Base-by-base conservation (phyloP, 768 basidiomycete genomes). In the Rhizopogon vinicolor region DNA sequence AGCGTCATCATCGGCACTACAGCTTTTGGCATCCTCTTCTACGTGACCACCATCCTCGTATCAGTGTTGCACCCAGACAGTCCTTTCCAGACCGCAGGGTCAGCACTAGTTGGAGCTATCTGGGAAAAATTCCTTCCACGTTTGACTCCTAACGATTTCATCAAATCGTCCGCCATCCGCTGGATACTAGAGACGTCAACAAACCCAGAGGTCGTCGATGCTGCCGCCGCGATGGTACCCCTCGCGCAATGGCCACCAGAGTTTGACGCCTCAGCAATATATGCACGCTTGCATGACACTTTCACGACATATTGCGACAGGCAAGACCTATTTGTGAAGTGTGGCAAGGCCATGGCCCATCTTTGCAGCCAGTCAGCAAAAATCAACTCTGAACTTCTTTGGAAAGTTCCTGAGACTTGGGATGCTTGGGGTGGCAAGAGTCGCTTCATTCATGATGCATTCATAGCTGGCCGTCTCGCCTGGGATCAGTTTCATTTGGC, bases 111-210 rank as follows among this genome's bases (percentile, higher is more conserved):
- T 7, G 7, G 7, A 8, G 8, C 25, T 5, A 28, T 44, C 14
- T 28, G 25, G 25, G 8, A 7, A 44, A 44, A 16, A 28, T 4
- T 44, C 3, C 16, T 28, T 28, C 22, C 13, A 25, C 1, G 14
- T 25, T 16, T 16, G 1, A 9, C 14, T 9, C 7, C 25, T 16
- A 28, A 22, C 14, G 8, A 8, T 14, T 44, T 25, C 22, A 22
- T 3, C 19, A 44, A 44, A 44, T 28, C 14, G 8, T 28, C 25
- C 4, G 44, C 59, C 5, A 55, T 65, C 9, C 44, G 43, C 31
- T 64, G 63, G 63, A 41, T 64, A 7, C 51, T 64, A 13, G 58
- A 60, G 29, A 64, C 49, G 4, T 64, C 64, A 8, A 25, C 25
- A 25, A 25, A 25, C 25, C 25, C 25, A 25, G 25, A 25, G 5